Percentiles rank a stretch among this genome's conserved stretches.
These are phyloP conservation scores for Syzygium syzygioides DNA, from an alignment of 441 rosid species.

Conservation along the genomic window DNA sequence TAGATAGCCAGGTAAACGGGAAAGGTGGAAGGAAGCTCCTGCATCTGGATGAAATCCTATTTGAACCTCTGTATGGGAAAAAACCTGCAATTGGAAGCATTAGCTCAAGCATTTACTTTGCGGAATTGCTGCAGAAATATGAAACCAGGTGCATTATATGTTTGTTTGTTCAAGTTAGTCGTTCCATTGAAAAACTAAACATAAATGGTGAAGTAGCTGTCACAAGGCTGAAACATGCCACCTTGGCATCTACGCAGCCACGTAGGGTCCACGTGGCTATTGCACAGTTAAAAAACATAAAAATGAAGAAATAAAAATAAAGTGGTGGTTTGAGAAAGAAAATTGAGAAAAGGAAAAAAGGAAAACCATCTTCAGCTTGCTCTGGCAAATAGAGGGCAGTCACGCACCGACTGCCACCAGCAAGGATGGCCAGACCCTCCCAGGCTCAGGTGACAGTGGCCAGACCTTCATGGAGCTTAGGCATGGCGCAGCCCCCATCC, in stretches of 20 bases:
- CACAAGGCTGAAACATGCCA: not conserved
- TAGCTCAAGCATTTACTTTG: not conserved
- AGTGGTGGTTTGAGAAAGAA: not conserved
- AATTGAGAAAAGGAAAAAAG: not conserved
- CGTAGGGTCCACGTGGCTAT: fast-evolving
- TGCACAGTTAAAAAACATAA: not conserved
- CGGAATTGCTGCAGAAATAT: not conserved
- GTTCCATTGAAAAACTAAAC: not conserved
- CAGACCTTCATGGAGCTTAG: not conserved
- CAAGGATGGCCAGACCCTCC: not conserved
- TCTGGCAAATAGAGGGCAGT: not conserved
- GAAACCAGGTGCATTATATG: not conserved
- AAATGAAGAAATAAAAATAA: too few relatives aligned
- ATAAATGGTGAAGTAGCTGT: not conserved
- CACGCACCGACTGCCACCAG: not conserved
- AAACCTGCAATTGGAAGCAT: constrained; percentile 34
- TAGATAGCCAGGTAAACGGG: constrained; percentile 81
- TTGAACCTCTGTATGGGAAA: constrained; percentile 75
- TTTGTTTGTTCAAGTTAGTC: not conserved
- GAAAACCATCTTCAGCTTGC: not conserved
- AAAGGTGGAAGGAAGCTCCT: constrained; percentile 90
- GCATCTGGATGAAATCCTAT: constrained; percentile 93
- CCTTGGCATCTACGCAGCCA: not conserved
- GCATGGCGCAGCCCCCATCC: not conserved
- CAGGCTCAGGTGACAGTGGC: not conserved